These are phyloP conservation scores for Agrocybe pediades DNA, from an alignment of 768 basidiomycete genomes.

Conservation along the genomic window DNA sequence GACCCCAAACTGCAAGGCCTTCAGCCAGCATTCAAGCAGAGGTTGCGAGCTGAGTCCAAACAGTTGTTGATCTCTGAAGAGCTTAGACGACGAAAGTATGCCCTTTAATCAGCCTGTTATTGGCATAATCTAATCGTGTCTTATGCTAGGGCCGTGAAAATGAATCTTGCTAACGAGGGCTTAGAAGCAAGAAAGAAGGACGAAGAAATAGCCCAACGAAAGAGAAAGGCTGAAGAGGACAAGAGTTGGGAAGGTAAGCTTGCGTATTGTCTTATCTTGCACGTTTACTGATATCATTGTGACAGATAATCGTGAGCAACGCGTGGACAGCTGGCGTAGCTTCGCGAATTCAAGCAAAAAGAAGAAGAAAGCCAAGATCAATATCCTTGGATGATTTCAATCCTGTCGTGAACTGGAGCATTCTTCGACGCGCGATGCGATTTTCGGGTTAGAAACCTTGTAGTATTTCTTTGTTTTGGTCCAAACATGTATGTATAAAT, in stretches of 20 bases:
- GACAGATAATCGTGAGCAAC: conserved; percentile 72
- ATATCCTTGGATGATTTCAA: conserved; percentile 59
- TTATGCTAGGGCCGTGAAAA: conserved; percentile 80
- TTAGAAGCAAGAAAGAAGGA: conserved; percentile 93
- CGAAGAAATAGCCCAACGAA: conserved; percentile 73
- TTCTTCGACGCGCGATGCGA: neutral
- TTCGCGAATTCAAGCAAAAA: conserved; percentile 72
- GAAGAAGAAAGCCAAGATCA: conserved; percentile 78
- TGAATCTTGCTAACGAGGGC: conserved; percentile 91
- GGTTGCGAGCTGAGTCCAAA: conserved; percentile 73
- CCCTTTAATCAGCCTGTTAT: conserved; percentile 3
- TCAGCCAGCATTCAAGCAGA: conserved; percentile 65
- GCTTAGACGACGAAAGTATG: conserved; percentile 79
- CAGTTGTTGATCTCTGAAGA: conserved; percentile 91
- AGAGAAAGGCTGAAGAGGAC: conserved; percentile 89
- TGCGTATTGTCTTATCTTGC: neutral
- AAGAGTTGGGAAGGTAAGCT: conserved; percentile 83
- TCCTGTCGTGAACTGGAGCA: neutral
- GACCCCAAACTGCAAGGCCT: conserved; percentile 60
- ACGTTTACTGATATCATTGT: neutral
- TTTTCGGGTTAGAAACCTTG: neutral
- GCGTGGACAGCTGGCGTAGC: conserved; percentile 83
- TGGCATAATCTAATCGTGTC: neutral
- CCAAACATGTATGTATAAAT: conserved; percentile 19
- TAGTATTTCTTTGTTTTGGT: conserved; percentile 11